These are phyloP conservation scores for Cyclanthera cordifolia DNA, from an alignment of 306 rosid species.

Conservation along the genomic window DNA sequence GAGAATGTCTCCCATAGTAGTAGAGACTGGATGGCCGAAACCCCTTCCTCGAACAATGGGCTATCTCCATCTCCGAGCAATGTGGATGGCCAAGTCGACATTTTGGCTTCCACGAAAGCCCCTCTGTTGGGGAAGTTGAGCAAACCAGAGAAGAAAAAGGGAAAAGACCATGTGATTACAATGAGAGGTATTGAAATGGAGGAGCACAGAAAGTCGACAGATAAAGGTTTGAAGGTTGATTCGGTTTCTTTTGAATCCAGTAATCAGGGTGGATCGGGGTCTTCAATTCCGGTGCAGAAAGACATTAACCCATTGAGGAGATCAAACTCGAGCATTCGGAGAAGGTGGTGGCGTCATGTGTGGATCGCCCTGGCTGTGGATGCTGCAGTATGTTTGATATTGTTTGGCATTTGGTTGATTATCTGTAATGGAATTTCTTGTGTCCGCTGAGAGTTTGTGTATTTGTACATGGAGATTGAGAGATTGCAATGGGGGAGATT, in stretches of 20 bases:
- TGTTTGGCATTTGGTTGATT: conserved; percentile 57
- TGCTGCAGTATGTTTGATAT: conserved; percentile 57
- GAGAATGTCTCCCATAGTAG: conserved; percentile 49
- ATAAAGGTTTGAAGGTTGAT: conserved; percentile 50
- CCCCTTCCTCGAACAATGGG: conserved; percentile 23
- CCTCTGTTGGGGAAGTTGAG: conserved; percentile 63
- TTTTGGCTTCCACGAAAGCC: conserved; percentile 60
- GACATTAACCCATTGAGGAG: conserved; percentile 59
- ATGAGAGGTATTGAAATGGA: conserved; percentile 69
- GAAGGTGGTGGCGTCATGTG: conserved; percentile 84
- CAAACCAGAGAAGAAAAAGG: conserved; percentile 74
- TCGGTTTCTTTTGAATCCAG: conserved; percentile 34
- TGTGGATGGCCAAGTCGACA: conserved; percentile 54
- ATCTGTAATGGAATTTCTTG: conserved; percentile 56
- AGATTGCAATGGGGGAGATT: background rate
- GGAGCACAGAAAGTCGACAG: conserved; percentile 58
- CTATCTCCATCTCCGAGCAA: conserved; percentile 54
- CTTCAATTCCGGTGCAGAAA: conserved; percentile 44
- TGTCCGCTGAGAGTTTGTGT: conserved; percentile 27
- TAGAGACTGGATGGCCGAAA: conserved; percentile 43
- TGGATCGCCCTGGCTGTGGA: conserved; percentile 76
- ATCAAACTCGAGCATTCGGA: conserved; percentile 40
- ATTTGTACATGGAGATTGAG: background rate
- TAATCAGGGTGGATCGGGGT: conserved; percentile 43
- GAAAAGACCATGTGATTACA: conserved; percentile 56